Base-by-base conservation (phyloP, 208 protist genomes). In the Vickermania spadyakhi region DNA sequence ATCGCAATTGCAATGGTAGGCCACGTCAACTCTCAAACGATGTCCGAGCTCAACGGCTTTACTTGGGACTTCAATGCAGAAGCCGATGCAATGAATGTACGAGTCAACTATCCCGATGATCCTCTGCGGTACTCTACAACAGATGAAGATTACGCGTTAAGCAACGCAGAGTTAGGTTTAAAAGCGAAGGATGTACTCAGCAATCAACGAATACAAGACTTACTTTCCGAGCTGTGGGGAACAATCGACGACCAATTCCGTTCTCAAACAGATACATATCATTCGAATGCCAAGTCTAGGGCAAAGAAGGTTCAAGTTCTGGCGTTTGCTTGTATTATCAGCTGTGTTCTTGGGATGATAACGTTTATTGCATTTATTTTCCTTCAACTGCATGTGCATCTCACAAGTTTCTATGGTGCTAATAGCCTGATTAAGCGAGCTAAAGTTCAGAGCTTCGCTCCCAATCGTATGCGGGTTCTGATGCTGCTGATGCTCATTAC, bases 61-160 rank as follows among this genome's bases (percentile, higher is more conserved):
- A 64, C 28, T 31, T 70, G 66, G 71, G 55, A 77, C 49, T 64
- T 73, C 26, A 28, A 5, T 23, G 29, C 26, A 2, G 67, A 77
- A 54, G 3, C 28, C 3, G 71, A 77, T 36, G 68, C 59, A 52
- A 60, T 62, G 56, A 26, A 11, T 2, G 22, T 66, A 23, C 61
- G 50, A 3, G 3, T 62, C n/a, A 2, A 3, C 14, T 73, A 75
- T 56, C 53, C 66, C 28, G 31, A 77, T 49, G 63, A 64, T 18
- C 21, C 31, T 4, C 55, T 72, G 30, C 67, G 60, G 3, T 72
- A 72, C 54, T 52, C 59, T 23, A 67, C 21, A 3, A 66, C 52
- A 25, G 52, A 23, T 25, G 3, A 7, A 18, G 64, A 70, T 59
- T 13, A 58, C 14, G 28, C 23, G 4, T 13, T 14, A 2, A 3